Percentiles rank a stretch among this genome's conserved stretches.
Evolutionary conservation across 148 eudicot genomes (phyloP).

Genomic region (Rheum nobile): DNA sequence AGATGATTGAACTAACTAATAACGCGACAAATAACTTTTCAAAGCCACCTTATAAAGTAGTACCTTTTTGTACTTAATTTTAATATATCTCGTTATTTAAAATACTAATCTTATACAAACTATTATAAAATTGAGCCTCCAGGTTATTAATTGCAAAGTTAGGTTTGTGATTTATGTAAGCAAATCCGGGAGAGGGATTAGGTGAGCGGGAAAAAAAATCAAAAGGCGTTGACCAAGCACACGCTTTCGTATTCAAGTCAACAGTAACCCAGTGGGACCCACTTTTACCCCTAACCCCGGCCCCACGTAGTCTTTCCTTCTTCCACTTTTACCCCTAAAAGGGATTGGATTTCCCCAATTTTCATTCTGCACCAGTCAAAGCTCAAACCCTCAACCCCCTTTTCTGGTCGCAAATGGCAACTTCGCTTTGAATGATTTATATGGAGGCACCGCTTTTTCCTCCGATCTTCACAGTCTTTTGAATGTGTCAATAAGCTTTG

Average conservation of each 20-base stretch:
- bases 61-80: not conserved
- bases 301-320: not conserved
- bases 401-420: slow-evolving; percentile 1
- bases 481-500: not conserved
- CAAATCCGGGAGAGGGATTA: not conserved
- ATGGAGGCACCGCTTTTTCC: not conserved
- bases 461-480: not conserved
- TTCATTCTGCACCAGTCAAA: not conserved
- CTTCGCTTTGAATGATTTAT: not conserved
- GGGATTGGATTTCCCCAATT: not conserved
- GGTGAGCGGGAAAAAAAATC: slow-evolving; percentile 6
- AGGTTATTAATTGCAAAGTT: not conserved
- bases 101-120: not conserved
- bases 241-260: slow-evolving; percentile 1
- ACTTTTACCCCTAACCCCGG: not conserved
- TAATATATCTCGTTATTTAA: not conserved
- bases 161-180: not conserved
- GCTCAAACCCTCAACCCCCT: not conserved
- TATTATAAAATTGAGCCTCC: too few relatives aligned
- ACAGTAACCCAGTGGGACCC: not conserved
- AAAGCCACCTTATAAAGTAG: not conserved
- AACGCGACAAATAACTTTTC: not conserved
- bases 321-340: too few relatives aligned
- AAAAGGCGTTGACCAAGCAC: slow-evolving; percentile 3
- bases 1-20: not conserved